Evolutionary conservation across 768 basidiomycete genomes (phyloP).

Genomic region (Psilocybe cyanescens): DNA sequence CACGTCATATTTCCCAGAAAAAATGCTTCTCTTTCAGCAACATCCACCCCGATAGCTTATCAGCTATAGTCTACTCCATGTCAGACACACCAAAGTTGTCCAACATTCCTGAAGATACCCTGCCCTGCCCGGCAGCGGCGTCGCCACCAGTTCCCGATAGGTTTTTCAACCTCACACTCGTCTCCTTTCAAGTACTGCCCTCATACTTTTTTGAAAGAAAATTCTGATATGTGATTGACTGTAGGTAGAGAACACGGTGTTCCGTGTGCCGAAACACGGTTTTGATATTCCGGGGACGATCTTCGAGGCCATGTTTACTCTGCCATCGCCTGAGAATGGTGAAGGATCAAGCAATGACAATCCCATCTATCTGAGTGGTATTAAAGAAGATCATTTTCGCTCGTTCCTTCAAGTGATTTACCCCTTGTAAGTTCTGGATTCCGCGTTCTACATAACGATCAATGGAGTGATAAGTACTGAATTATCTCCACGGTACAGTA

Average conservation of each 20-base stretch:
- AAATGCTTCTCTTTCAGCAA: too few relatives aligned
- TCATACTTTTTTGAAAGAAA: not conserved
- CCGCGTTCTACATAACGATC: too few relatives aligned
- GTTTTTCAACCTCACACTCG: not conserved
- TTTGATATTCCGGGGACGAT: conserved; percentile 9
- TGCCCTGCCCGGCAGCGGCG: too few relatives aligned
- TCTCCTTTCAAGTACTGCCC: conserved; percentile 6
- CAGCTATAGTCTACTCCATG: too few relatives aligned
- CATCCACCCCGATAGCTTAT: too few relatives aligned
- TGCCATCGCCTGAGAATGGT: not conserved
- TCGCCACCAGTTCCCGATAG: too few relatives aligned
- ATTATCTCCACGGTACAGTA: too few relatives aligned
- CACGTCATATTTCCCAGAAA: too few relatives aligned
- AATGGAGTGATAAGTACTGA: too few relatives aligned
- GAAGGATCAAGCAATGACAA: not conserved
- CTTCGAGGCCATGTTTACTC: conserved; percentile 11
- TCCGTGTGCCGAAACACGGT: not conserved
- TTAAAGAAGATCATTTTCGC: not conserved
- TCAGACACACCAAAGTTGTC: too few relatives aligned
- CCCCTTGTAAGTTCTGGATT: not conserved
- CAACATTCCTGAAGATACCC: too few relatives aligned
- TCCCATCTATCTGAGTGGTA: too few relatives aligned
- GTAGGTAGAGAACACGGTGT: conserved; percentile 14
- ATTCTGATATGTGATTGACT: not conserved
- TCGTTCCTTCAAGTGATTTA: not conserved